Evolutionary conservation across 768 basidiomycete genomes (phyloP).

Genomic region (Russula earlei): DNA sequence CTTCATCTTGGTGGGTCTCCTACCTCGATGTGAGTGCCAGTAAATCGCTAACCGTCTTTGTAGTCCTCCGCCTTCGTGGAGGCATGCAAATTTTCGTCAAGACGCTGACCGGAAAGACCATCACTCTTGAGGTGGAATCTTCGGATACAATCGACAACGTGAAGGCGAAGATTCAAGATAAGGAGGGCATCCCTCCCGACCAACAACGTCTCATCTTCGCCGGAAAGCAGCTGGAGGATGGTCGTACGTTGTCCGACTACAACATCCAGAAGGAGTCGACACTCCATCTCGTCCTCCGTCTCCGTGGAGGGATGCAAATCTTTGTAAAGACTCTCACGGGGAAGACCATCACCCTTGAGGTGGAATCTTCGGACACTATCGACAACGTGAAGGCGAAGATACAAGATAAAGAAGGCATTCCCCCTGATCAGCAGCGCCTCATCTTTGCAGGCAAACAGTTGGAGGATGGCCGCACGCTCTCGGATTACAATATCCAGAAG

Average conservation of each 20-base stretch:
- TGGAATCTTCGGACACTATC: constrained; percentile 80
- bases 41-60: constrained; percentile 29
- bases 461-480: constrained; percentile 83
- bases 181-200: constrained; percentile 81
- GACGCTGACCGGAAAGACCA: constrained; percentile 84
- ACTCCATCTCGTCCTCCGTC: constrained; percentile 80
- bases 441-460: constrained; percentile 92
- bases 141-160: constrained; percentile 72
- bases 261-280: constrained; percentile 96
- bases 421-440: constrained; percentile 82
- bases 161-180: constrained; percentile 79
- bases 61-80: constrained; percentile 35
- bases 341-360: constrained; percentile 88
- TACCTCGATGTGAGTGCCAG: constrained; percentile 32
- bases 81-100: constrained; percentile 85
- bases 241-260: constrained; percentile 80
- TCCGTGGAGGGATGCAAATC: constrained; percentile 87
- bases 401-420: constrained; percentile 86
- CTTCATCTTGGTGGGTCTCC: constrained; percentile 40
- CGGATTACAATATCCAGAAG: constrained; percentile 89
- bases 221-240: constrained; percentile 92
- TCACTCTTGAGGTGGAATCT: constrained; percentile 79
- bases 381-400: constrained; percentile 90
- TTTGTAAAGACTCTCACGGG: constrained; percentile 79
- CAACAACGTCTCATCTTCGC: constrained; percentile 96